A percentile compares a stretch with the other conserved stretches of the same genome.
Conservation (phyloP, 257 asterid species). For the Capsicum baccatum region DNA sequence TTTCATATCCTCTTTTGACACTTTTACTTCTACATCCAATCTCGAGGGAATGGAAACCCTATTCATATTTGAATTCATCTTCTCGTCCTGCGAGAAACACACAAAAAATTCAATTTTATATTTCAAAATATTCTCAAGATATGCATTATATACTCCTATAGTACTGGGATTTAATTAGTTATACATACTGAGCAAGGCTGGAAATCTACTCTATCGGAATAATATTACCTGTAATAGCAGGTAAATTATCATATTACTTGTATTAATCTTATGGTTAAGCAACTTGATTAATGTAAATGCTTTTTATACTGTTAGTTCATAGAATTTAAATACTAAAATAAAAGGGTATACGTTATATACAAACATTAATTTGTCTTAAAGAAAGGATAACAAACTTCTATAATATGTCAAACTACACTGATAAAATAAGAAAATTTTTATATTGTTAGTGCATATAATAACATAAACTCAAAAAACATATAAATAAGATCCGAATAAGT, state of each 20-base stretch:
- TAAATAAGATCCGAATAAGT: not conserved
- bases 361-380: not conserved
- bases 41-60: slow-evolving; percentile 47
- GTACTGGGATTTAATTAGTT: not conserved
- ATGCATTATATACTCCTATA: not conserved
- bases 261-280: not conserved
- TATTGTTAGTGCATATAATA: no score
- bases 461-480: not conserved
- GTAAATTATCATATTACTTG: not conserved
- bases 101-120: not conserved
- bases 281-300: not conserved
- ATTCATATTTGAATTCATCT: slow-evolving; percentile 34
- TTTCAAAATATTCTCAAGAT: not conserved
- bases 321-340: no score
- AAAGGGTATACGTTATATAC: not conserved
- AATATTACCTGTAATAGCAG: not conserved
- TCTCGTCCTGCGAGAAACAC: slow-evolving; percentile 37
- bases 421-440: no score
- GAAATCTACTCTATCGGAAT: not conserved
- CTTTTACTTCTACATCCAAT: slow-evolving; percentile 5
- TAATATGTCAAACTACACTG: no score
- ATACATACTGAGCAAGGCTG: not conserved
- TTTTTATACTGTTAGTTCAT: not conserved
- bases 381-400: no score
- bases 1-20: not conserved